Percentiles rank a stretch among this genome's conserved stretches.
These are phyloP conservation scores for Vicia faba DNA, from an alignment of 306 rosid species.

Conservation along the genomic window DNA sequence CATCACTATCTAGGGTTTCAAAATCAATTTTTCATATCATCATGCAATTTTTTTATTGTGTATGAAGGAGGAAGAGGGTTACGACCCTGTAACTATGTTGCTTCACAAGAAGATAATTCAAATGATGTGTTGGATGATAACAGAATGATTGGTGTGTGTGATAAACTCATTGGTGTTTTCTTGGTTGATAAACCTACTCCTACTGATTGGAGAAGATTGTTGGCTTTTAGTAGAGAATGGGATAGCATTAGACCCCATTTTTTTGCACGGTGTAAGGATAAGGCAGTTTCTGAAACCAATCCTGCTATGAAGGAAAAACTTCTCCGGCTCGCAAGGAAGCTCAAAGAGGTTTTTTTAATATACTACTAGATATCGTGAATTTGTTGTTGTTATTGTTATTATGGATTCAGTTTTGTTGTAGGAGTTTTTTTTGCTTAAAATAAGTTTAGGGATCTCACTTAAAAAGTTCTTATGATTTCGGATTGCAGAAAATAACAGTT, in stretches of 20 bases:
- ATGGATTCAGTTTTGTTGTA: background rate
- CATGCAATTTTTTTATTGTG: background rate
- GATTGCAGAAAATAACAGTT: background rate
- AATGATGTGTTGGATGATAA: slow-evolving; percentile 47
- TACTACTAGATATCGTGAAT: background rate
- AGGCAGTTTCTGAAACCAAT: slow-evolving; percentile 56
- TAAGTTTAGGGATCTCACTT: background rate
- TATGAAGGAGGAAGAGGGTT: slow-evolving; percentile 40
- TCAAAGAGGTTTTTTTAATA: slow-evolving; percentile 65
- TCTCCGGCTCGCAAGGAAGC: slow-evolving; percentile 78
- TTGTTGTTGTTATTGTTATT: background rate
- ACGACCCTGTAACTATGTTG: slow-evolving; percentile 23
- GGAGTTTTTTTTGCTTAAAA: background rate
- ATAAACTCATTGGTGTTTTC: slow-evolving; percentile 89
- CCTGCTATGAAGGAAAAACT: slow-evolving; percentile 73
- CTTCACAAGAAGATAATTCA: slow-evolving; percentile 39
- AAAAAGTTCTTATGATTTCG: background rate
- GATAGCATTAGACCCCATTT: slow-evolving; percentile 73
- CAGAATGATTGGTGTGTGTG: slow-evolving; percentile 61
- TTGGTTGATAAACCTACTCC: slow-evolving; percentile 87
- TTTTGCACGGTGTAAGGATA: slow-evolving; percentile 57
- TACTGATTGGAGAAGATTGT: slow-evolving; percentile 80
- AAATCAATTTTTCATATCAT: background rate
- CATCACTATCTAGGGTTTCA: background rate
- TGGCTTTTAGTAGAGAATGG: slow-evolving; percentile 91